These are phyloP conservation scores for Pseudogymnoascus sp. DNA, from an alignment of 2,329 filamentous ascomycete genomes.

Conservation along the genomic window DNA sequence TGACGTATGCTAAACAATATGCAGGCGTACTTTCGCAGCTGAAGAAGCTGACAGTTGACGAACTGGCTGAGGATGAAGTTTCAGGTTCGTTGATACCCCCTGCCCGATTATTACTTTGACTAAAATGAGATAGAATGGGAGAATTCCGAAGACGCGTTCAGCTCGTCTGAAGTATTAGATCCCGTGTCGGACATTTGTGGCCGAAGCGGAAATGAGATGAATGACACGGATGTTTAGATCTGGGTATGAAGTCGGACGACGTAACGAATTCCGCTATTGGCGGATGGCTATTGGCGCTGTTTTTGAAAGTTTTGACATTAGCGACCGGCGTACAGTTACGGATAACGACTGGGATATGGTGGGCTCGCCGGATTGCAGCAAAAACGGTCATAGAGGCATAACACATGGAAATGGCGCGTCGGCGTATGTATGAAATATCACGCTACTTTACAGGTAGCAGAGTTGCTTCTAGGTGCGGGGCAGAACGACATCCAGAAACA, in stretches of 20 bases:
- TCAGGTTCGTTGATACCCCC: conserved; percentile 28
- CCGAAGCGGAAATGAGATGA: conserved; percentile 34
- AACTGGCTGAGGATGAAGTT: conserved; percentile 29
- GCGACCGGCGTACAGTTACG: conserved; percentile 6
- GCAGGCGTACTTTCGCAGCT: conserved; percentile 23
- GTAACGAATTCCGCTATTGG: background rate
- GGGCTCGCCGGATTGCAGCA: conserved; percentile 2
- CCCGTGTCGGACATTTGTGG: conserved; percentile 39
- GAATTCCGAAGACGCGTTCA: conserved; percentile 23
- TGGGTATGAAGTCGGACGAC: conserved; percentile 5
- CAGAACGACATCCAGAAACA: background rate
- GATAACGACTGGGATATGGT: background rate
- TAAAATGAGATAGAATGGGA: conserved; percentile 24
- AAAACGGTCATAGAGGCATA: conserved; percentile 6
- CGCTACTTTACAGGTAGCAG: background rate
- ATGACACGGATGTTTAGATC: conserved; percentile 27
- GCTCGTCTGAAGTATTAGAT: conserved; percentile 43
- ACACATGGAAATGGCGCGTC: background rate
- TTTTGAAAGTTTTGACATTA: conserved; percentile 6
- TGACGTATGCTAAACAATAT: conserved; percentile 12
- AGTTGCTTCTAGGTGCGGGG: background rate
- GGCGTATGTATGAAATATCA: conserved; percentile 3
- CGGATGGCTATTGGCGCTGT: background rate
- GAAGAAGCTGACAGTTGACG: conserved; percentile 27
- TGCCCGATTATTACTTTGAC: background rate